Conservation (phyloP, 352 stramenopile species). For the Globisporangium heterothallicum region DNA sequence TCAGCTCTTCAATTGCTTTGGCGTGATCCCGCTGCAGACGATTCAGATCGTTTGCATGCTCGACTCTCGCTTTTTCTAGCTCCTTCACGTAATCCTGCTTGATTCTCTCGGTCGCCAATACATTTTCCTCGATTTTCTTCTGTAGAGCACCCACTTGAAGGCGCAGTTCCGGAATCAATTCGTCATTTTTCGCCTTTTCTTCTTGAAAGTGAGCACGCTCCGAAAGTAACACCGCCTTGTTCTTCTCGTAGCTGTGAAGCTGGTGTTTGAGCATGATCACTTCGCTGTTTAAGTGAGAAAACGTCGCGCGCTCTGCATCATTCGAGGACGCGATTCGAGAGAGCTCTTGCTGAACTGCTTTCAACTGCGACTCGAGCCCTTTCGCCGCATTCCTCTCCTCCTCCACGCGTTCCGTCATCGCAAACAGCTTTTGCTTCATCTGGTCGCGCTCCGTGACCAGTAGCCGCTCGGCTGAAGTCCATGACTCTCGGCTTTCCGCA, state of each 20-base stretch:
- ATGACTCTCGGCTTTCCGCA: conserved; percentile 25
- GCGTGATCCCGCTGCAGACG: conserved; percentile 42
- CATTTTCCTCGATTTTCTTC: conserved; percentile 32
- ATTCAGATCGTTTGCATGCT: conserved; percentile 32
- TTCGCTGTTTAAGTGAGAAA: conserved; percentile 34
- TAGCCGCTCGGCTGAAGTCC: conserved; percentile 30
- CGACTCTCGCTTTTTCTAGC: conserved; percentile 36
- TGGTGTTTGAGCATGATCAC: conserved; percentile 56
- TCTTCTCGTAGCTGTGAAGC: conserved; percentile 40
- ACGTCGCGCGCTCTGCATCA: conserved; percentile 29
- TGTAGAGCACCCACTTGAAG: conserved; percentile 30
- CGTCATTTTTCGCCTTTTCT: conserved; percentile 25
- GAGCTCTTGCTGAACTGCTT: conserved; percentile 41
- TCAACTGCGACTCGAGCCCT: conserved; percentile 42
- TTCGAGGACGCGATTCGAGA: conserved; percentile 24
- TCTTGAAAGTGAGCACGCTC: conserved; percentile 40
- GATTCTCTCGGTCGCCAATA: conserved; percentile 21
- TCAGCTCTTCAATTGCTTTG: conserved; percentile 35
- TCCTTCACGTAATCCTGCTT: conserved; percentile 42
- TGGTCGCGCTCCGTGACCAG: conserved; percentile 36
- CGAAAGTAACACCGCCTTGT: conserved; percentile 25
- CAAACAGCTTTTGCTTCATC: conserved; percentile 50
- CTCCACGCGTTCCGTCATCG: conserved; percentile 32
- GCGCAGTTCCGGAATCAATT: conserved; percentile 27
- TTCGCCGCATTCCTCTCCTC: conserved; percentile 26